A percentile compares a stretch with the other conserved stretches of the same genome.
Evolutionary conservation across 2,329 filamentous ascomycete species (phyloP).

Genomic region (Fusarium caatingaense): DNA sequence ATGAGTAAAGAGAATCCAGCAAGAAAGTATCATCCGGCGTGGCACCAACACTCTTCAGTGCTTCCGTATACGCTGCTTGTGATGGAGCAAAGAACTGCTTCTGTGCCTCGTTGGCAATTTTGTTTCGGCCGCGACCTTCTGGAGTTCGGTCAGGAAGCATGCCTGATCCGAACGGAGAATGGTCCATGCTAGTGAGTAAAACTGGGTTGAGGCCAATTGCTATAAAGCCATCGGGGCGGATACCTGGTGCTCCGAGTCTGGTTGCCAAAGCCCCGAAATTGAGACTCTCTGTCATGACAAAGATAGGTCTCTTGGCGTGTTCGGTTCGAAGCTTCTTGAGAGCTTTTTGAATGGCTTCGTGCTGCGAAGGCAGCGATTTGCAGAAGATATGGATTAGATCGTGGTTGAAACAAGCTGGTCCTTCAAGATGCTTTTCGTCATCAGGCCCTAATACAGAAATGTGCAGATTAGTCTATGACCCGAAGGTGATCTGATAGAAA

Average conservation of each 20-base stretch:
- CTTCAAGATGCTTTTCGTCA: neutral
- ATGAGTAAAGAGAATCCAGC: neutral
- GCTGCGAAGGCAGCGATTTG: neutral
- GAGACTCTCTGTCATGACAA: slow-evolving; percentile 4
- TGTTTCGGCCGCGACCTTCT: neutral
- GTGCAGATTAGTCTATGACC: no score
- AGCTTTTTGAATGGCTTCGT: neutral
- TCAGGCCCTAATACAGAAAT: neutral
- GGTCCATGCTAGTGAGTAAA: slow-evolving; percentile 2
- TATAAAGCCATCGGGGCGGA: slow-evolving; percentile 3
- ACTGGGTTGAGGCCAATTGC: slow-evolving; percentile 6
- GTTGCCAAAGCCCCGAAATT: neutral
- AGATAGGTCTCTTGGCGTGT: neutral
- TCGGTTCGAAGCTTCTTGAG: neutral
- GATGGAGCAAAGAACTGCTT: neutral
- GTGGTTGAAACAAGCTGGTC: neutral
- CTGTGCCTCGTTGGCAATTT: neutral
- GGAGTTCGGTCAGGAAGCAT: neutral
- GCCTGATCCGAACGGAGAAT: slow-evolving; percentile 4
- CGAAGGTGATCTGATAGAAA: no score
- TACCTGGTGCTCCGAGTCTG: neutral
- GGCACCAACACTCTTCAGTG: neutral
- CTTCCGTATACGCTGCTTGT: neutral
- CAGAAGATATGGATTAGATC: slow-evolving; percentile 6
- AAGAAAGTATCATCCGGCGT: neutral